Evolutionary conservation across 768 basidiomycete genomes (phyloP).

Genomic region (Lyophyllum atratum): DNA sequence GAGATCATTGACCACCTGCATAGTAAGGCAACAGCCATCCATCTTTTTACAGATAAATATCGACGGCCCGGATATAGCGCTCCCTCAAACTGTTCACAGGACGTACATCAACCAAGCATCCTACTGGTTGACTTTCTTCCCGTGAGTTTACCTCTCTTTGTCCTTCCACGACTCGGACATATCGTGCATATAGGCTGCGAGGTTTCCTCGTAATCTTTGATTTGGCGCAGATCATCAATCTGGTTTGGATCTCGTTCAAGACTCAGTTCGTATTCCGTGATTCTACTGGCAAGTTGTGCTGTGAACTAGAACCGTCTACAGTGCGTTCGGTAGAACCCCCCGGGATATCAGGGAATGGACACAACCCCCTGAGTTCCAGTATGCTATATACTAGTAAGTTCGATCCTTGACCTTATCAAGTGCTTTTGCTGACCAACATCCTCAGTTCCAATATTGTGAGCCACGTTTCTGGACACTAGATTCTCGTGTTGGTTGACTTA

Average conservation of each 20-base stretch:
- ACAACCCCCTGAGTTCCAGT: constrained; percentile 87
- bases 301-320: constrained; percentile 24
- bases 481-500: neutral
- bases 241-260: constrained; percentile 83
- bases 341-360: constrained; percentile 91
- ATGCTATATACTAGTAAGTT: constrained; percentile 80
- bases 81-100: constrained; percentile 73
- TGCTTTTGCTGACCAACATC: constrained; percentile 9
- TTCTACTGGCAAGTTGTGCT: neutral
- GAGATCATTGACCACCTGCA: constrained; percentile 49
- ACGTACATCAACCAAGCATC: constrained; percentile 92
- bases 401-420: constrained; percentile 9
- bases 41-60: neutral
- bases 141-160: constrained; percentile 49
- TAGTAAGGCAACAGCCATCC: constrained; percentile 32
- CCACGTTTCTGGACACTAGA: constrained; percentile 11
- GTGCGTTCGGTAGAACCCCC: constrained; percentile 84
- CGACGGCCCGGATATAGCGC: constrained; percentile 37
- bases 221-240: constrained; percentile 91
- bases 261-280: constrained; percentile 55
- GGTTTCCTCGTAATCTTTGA: constrained; percentile 96
- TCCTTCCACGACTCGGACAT: neutral
- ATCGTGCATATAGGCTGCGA: constrained; percentile 59
- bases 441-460: constrained; percentile 58
- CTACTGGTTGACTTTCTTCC: constrained; percentile 94